Evolutionary conservation across 2,329 filamentous ascomycete genomes (phyloP).

Genomic region (Trichoderma sp.): DNA sequence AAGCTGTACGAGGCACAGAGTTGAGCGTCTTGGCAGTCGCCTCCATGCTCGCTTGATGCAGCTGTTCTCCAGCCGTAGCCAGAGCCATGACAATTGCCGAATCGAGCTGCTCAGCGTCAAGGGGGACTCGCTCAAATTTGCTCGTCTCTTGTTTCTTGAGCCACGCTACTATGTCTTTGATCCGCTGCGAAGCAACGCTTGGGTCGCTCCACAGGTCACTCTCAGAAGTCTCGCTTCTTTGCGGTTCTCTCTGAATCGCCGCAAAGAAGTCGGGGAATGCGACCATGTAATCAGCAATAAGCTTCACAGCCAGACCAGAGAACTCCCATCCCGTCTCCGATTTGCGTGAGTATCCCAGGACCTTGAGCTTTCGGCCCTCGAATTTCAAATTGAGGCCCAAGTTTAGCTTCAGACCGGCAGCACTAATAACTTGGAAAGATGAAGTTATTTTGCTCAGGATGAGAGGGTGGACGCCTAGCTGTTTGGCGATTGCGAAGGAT

Average conservation of each 20-base stretch:
- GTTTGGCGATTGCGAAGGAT: conserved; percentile 83
- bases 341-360: conserved; percentile 91
- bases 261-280: conserved; percentile 95
- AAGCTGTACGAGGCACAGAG: conserved; percentile 79
- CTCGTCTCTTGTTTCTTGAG: conserved; percentile 88
- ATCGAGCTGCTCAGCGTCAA: conserved; percentile 95
- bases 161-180: conserved; percentile 94
- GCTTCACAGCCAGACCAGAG: conserved; percentile 75
- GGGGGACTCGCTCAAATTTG: conserved; percentile 90
- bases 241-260: conserved; percentile 80
- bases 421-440: conserved; percentile 77
- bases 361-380: conserved; percentile 91
- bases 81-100: conserved; percentile 83
- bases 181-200: conserved; percentile 70
- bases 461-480: conserved; percentile 78
- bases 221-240: conserved; percentile 79
- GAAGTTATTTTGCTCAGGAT: conserved; percentile 95
- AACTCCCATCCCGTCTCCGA: conserved; percentile 92
- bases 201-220: conserved; percentile 81
- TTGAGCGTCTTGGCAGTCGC: conserved; percentile 69
- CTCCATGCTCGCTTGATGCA: conserved; percentile 53
- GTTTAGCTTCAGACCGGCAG: conserved; percentile 82
- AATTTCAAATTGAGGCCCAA: conserved; percentile 96
- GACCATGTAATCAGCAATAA: conserved; percentile 88
- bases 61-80: conserved; percentile 71